Evolutionary conservation across 176 grass and related monocot genomes (phyloP).

Genomic region (Cenchrus americanus): DNA sequence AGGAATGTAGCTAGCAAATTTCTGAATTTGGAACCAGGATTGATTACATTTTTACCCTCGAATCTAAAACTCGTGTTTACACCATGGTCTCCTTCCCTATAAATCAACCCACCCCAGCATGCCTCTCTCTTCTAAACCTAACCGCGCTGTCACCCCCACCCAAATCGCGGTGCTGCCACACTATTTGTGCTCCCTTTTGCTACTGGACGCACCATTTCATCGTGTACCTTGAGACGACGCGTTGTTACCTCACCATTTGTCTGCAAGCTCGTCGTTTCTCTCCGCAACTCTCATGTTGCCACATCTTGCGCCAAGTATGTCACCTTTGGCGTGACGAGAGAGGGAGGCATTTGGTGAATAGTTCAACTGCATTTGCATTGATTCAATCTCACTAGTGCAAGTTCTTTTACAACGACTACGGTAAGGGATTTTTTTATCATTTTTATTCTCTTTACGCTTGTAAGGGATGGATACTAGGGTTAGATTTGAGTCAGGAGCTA

Average conservation of each 20-base stretch:
- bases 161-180: not conserved
- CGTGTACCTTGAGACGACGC: not conserved
- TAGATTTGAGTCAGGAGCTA: not conserved
- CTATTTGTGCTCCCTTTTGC: not conserved
- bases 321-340: not conserved
- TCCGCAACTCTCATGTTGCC: not conserved
- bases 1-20: not conserved
- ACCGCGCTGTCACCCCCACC: not conserved
- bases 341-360: not conserved
- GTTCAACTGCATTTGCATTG: not conserved
- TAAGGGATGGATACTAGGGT: not conserved
- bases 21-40: not conserved
- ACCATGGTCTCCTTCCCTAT: not conserved
- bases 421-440: not conserved
- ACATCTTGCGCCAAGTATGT: not conserved
- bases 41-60: not conserved
- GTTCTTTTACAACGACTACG: not conserved
- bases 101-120: not conserved
- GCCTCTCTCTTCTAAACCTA: slow-evolving; percentile 1
- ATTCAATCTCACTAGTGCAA: not conserved
- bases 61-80: not conserved
- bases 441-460: not conserved
- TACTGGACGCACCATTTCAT: not conserved
- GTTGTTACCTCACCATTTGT: not conserved
- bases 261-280: not conserved